Percentiles rank a stretch among this genome's conserved stretches.
phyloP scores from a whole-genome alignment of 2,329 filamentous ascomycete genomes.

The Grosmannia penicillata region DNA sequence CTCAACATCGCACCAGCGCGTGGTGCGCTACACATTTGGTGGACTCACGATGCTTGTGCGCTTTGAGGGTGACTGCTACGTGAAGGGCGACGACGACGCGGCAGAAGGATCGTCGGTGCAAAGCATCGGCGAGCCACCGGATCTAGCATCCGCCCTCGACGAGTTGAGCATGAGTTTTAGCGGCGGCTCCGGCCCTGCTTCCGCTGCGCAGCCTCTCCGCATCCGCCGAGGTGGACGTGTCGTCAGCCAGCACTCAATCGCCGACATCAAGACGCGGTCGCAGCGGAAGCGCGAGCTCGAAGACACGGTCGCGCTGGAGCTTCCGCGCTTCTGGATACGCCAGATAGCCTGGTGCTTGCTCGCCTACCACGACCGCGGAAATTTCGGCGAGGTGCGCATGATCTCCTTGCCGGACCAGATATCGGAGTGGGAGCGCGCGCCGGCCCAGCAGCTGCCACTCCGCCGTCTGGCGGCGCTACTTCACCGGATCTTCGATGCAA shows the following conservation, averaged over 20 bases:
- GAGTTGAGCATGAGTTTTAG: no score
- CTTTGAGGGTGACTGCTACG: slow-evolving; percentile 44
- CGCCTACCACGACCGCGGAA: slow-evolving; percentile 22
- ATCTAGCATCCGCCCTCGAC: not conserved
- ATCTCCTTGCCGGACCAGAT: slow-evolving; percentile 17
- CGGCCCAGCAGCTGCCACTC: slow-evolving; percentile 15
- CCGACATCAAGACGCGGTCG: slow-evolving; percentile 30
- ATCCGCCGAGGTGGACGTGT: slow-evolving; percentile 12
- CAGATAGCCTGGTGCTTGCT: slow-evolving; percentile 25
- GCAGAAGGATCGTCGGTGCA: no score
- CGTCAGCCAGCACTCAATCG: slow-evolving; percentile 19
- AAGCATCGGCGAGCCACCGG: no score
- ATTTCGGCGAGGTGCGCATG: slow-evolving; percentile 22
- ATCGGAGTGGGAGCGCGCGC: slow-evolving; percentile 19
- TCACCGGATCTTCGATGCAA: slow-evolving; percentile 10
- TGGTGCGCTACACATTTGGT: slow-evolving; percentile 44
- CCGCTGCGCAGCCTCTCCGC: not conserved
- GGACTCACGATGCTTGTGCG: slow-evolving; percentile 35
- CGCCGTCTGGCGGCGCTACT: slow-evolving; percentile 17
- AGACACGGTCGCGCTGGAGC: slow-evolving; percentile 19
- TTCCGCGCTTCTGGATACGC: slow-evolving; percentile 26
- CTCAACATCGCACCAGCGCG: slow-evolving; percentile 46
- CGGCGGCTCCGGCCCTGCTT: not conserved
- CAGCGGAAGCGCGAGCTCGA: slow-evolving; percentile 9
- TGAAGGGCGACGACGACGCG: slow-evolving; percentile 9